A percentile compares a stretch with the other conserved stretches of the same genome.
Evolutionary conservation across 2,329 filamentous ascomycete species (phyloP).

Genomic region (Aspergillus ochraceus): DNA sequence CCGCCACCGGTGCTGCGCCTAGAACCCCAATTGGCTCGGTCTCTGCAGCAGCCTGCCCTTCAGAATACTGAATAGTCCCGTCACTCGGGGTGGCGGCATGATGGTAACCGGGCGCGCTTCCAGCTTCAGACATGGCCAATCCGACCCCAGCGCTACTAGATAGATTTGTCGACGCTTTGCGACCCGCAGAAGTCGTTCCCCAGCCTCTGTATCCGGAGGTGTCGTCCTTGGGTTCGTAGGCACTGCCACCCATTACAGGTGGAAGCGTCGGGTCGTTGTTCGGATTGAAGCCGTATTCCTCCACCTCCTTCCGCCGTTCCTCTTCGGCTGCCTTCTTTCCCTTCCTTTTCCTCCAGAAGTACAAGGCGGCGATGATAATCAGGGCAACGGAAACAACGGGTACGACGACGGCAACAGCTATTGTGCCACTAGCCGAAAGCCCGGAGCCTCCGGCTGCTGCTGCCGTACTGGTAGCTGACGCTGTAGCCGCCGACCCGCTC

Average conservation of each 20-base stretch:
- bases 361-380: constrained; percentile 72
- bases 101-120: constrained; percentile 55
- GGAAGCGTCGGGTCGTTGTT: constrained; percentile 86
- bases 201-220: constrained; percentile 87
- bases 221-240: constrained; percentile 68
- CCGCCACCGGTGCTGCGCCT: constrained; percentile 64
- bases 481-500: constrained; percentile 24
- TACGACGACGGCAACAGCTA: constrained; percentile 90
- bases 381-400: constrained; percentile 86
- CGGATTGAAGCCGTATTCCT: constrained; percentile 97
- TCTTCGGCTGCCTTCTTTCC: constrained; percentile 82
- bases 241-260: constrained; percentile 50
- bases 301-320: constrained; percentile 88
- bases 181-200: constrained; percentile 75
- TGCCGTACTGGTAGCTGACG: constrained; percentile 26
- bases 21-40: constrained; percentile 82
- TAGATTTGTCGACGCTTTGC: constrained; percentile 86
- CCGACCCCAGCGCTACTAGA: constrained; percentile 66
- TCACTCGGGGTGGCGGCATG: constrained; percentile 63
- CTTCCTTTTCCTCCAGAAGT: constrained; percentile 87
- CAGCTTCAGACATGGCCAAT: constrained; percentile 70
- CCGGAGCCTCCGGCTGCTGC: constrained; percentile 32
- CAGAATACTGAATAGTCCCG: constrained; percentile 60
- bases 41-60: constrained; percentile 65
- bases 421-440: constrained; percentile 61